Evolutionary conservation across 805 yeast species (phyloP), one percentile per base, ranked within the genome.

Genomic region (Ogataea ramenticola): DNA sequence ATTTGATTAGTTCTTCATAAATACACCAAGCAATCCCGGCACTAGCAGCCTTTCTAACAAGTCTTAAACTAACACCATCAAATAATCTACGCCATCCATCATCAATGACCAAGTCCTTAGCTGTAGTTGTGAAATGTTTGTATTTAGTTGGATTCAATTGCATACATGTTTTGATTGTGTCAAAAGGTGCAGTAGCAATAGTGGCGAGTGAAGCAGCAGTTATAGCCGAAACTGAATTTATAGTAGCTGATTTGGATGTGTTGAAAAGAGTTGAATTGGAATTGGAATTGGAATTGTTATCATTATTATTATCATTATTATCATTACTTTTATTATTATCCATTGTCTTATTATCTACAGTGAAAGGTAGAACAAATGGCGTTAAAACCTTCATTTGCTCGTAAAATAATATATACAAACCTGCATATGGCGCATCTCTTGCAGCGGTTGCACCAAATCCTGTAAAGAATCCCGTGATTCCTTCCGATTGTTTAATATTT

Each of bases 11-110:
- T 58, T 93, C 97, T 62, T 93, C 99, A 60, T 91, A 93, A 21
- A 93, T 82, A 46, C 96, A 87, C 99, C 99, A 93, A 41, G 96
- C 89, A 48, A 93, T 88, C 1, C 96, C 97, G 0, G 97, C 91
- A 62, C 96, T 85, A 40, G 86, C 61, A 0, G 91, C 96, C 64
- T 93, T 93, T 53, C 98, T 72, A 4, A 83, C 72, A 41, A 93
- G 70, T 50, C 99, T 71, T 52, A 93, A 70, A 35, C 87, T 75
- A 27, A 93, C 65, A 0, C 99, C 99, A 60, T 87, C 82, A 60
- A 93, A 90, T 43, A 93, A 67, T 39, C 80, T 75, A 22, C 62
- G 49, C 22, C 72, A 51, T 5, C 69, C 82, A 62, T 66, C 90
- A 54, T 60, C 65, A 47, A 52, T 66, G 52, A 64, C 55, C 45